These are phyloP conservation scores for Malania oleifera DNA, from an alignment of 164 flowering plant species.

Conservation along the genomic window DNA sequence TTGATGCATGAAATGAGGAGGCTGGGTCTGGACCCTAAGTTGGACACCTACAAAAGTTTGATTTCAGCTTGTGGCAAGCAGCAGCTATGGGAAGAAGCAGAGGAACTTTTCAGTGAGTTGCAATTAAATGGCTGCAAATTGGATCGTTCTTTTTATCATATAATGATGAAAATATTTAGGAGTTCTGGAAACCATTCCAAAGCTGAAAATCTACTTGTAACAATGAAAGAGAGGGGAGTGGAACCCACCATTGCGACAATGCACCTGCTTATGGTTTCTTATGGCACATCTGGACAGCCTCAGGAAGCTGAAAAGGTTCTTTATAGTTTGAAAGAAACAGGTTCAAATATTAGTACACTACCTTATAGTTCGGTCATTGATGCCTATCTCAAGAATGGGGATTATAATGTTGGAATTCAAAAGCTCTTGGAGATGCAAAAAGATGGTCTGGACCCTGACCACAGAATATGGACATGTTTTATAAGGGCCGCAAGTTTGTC, in stretches of 20 bases:
- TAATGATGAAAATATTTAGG: constrained; percentile 88
- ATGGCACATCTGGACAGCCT: constrained; percentile 80
- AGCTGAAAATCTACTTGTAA: constrained; percentile 61
- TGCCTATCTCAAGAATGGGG: constrained; percentile 79
- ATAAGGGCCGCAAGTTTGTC: constrained; percentile 85
- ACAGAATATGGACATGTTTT: constrained; percentile 95
- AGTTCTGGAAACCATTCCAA: constrained; percentile 56
- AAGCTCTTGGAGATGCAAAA: constrained; percentile 72
- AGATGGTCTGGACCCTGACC: constrained; percentile 77
- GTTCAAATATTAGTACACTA: constrained; percentile 42
- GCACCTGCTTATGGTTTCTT: constrained; percentile 94
- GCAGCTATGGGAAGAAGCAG: constrained; percentile 60
- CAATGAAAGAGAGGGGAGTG: constrained; percentile 75
- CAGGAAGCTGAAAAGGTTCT: constrained; percentile 84
- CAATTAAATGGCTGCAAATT: constrained; percentile 51
- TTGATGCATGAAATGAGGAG: constrained; percentile 69
- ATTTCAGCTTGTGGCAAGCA: constrained; percentile 75
- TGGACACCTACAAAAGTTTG: constrained; percentile 83
- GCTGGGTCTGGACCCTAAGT: constrained; percentile 58
- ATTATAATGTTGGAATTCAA: constrained; percentile 57
- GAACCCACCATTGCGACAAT: constrained; percentile 86
- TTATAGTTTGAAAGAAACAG: constrained; percentile 44
- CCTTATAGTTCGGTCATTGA: constrained; percentile 88
- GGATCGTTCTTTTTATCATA: constrained; percentile 86
- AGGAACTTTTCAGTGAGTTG: constrained; percentile 68